Evolutionary conservation across 2,329 filamentous ascomycete genomes (phyloP).

Genomic region (Fusarium chlamydosporum): DNA sequence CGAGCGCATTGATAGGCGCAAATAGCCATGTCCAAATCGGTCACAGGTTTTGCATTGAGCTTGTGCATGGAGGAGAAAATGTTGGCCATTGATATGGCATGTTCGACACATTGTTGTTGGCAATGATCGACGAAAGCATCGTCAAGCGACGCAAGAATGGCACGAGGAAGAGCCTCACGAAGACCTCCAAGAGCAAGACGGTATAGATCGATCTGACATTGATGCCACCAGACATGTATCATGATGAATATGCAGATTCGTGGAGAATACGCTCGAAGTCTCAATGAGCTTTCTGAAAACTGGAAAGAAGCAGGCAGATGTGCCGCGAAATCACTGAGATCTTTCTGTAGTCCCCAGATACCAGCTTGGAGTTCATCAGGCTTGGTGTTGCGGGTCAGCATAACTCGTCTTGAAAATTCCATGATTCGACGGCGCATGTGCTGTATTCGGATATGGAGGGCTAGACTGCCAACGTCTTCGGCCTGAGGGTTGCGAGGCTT

Average conservation of each 20-base stretch:
- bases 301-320: slow-evolving; percentile 69
- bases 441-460: slow-evolving; percentile 69
- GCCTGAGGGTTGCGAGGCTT: slow-evolving; percentile 56
- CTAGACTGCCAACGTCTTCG: slow-evolving; percentile 69
- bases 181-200: slow-evolving; percentile 66
- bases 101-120: slow-evolving; percentile 66
- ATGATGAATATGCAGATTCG: slow-evolving; percentile 71
- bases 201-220: slow-evolving; percentile 71
- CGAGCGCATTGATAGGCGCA: slow-evolving; percentile 70
- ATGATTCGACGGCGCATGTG: slow-evolving; percentile 68
- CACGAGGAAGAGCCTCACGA: slow-evolving; percentile 64
- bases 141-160: slow-evolving; percentile 62
- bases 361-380: slow-evolving; percentile 60
- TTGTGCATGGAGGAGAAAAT: slow-evolving; percentile 68
- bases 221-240: slow-evolving; percentile 72
- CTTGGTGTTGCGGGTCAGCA: slow-evolving; percentile 57
- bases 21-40: slow-evolving; percentile 68
- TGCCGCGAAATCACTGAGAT: slow-evolving; percentile 67
- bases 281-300: slow-evolving; percentile 69
- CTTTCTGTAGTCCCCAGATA: slow-evolving; percentile 63
- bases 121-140: slow-evolving; percentile 65
- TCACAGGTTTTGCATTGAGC: slow-evolving; percentile 66
- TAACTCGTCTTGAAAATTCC: slow-evolving; percentile 65
- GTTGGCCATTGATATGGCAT: slow-evolving; percentile 68
- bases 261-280: slow-evolving; percentile 69